These are phyloP conservation scores for Avena atlantica DNA, from an alignment of 176 grass and related monocot genomes.

Conservation along the genomic window DNA sequence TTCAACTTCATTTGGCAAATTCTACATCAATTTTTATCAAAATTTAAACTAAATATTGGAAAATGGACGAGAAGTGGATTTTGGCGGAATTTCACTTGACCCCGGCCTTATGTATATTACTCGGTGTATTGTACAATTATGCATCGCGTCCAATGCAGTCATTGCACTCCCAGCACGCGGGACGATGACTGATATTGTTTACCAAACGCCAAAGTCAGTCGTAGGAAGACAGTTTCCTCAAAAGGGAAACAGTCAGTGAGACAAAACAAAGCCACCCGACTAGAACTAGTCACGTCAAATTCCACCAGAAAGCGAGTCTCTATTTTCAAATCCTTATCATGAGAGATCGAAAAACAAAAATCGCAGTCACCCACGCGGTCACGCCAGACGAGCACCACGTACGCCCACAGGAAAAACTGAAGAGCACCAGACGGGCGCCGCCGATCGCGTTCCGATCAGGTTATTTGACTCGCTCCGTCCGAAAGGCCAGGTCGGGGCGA, in stretches of 20 bases:
- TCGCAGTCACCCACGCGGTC: not conserved
- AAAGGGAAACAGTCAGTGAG: not conserved
- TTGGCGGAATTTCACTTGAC: too few relatives aligned
- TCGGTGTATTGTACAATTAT: too few relatives aligned
- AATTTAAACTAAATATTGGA: too few relatives aligned
- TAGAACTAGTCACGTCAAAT: conserved; percentile 6
- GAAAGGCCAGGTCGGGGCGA: conserved; percentile 10
- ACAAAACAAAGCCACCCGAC: not conserved
- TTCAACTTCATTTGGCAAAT: too few relatives aligned
- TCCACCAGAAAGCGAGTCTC: not conserved
- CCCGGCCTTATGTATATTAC: too few relatives aligned
- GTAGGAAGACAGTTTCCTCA: not conserved
- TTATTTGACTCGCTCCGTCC: not conserved
- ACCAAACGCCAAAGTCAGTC: not conserved
- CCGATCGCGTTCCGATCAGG: not conserved
- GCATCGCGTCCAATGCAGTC: not conserved
- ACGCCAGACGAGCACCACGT: not conserved
- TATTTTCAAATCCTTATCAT: not conserved
- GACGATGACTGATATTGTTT: not conserved
- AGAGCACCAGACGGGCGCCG: not conserved
- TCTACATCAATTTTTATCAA: too few relatives aligned
- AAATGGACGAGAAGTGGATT: too few relatives aligned
- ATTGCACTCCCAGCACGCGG: too few relatives aligned
- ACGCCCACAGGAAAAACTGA: too few relatives aligned
- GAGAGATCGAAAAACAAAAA: not conserved